phyloP scores from a whole-genome alignment of 179 eudicot genomes.

The Sideroxylon spinosum region DNA sequence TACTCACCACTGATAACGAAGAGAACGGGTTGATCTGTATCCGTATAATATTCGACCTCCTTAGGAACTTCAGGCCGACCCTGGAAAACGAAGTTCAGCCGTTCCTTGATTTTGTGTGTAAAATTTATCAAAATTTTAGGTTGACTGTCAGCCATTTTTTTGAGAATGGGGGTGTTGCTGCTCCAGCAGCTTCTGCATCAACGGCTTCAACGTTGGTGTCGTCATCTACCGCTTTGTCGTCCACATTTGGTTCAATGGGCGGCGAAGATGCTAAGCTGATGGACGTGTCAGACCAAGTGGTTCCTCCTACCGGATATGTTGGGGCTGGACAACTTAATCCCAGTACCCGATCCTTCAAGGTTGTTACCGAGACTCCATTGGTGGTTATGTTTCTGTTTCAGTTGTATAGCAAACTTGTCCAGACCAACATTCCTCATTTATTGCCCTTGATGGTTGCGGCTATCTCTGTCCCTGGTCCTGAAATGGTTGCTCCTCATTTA shows the following conservation, averaged over 20 bases:
- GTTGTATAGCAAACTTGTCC: constrained; percentile 88
- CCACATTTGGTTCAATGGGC: constrained; percentile 33
- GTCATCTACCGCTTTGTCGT: constrained; percentile 25
- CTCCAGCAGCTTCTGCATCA: constrained; percentile 34
- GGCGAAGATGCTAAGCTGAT: constrained; percentile 76
- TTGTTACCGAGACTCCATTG: constrained; percentile 94
- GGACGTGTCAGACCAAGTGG: constrained; percentile 75
- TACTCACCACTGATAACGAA: constrained; percentile 85
- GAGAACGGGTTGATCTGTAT: constrained; percentile 92
- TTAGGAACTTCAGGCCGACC: constrained; percentile 83
- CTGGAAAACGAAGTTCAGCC: constrained; percentile 93
- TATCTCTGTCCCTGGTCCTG: constrained; percentile 94
- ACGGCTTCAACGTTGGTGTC: constrained; percentile 23
- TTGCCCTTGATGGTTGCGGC: constrained; percentile 94
- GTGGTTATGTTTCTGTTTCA: constrained; percentile 98
- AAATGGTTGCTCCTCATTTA: constrained; percentile 83
- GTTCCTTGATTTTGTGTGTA: constrained; percentile 88
- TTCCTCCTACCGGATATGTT: constrained; percentile 40
- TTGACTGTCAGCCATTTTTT: constrained; percentile 80
- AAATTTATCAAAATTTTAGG: constrained; percentile 85
- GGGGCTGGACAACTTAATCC: constrained; percentile 87
- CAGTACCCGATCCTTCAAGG: constrained; percentile 84
- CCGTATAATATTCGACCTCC: constrained; percentile 83
- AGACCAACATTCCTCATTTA: constrained; percentile 85
- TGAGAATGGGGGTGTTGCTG: constrained; percentile 64